Base-by-base conservation (phyloP, 139 green algal genomes). In the Raphidocelis subcapitata region DNA sequence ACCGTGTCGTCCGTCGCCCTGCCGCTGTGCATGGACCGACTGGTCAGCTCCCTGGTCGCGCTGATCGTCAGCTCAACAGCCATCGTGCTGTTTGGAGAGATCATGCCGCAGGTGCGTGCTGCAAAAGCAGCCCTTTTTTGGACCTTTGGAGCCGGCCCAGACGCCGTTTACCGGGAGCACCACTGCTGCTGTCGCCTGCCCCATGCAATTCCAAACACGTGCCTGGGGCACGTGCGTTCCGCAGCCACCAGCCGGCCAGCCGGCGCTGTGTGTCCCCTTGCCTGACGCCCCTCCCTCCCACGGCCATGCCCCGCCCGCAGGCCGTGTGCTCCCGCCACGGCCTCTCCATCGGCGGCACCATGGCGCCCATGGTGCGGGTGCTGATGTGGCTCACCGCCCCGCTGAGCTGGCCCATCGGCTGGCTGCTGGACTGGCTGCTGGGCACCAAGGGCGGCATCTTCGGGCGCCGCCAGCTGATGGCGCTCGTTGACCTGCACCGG, bases 401-500 rank as follows among this genome's bases (percentile, higher is more conserved):
- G 1, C n/a, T 96, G 0, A 71, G 84, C 5, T 87, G 66, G 66
- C 82, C 82, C 3, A 79, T 87, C 18, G 76, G 72, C 61, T 86
- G 83, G 73, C 56, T 91, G 12, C 82, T 97, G 62, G 93, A 97
- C 74, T 59, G 21, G 0, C 37, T 93, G 26, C 77, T 96, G 35
- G 90, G 91, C 16, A 51, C 77, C 12, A 78, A 87, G 26, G 75
- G 91, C 35, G 76, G 79, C 51, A 80, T 84, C 5, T 72, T 85
- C n/a, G 76, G 76, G 54, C 69, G 74, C n/a, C 26, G 68, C 16
- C 85, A 97, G 85, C 83, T 97, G 15, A 91, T 95, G 60, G 91
- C 90, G 0, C 76, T 97, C 28, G 81, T 97, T n/a, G 89, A 96
- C 69, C 81, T 95, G 5, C 92, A 97, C 80, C 77, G 76, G 49